Conservation (phyloP, 805 yeast species). For the Zygotorulaspora chibaensis region DNA sequence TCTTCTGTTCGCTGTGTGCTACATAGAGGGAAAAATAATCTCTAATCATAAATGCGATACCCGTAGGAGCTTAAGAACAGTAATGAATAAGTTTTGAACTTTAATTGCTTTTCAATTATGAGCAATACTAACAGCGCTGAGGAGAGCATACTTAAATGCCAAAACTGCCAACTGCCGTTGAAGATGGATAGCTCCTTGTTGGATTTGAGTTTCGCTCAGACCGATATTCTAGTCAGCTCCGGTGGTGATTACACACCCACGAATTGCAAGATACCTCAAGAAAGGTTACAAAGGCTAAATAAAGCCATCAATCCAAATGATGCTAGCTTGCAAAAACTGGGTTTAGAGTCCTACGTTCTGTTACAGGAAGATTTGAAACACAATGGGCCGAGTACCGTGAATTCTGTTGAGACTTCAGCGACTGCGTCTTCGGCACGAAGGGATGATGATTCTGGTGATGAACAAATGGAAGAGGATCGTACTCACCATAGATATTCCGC, state of each 20-base stretch:
- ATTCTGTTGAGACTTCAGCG: conserved; percentile 10
- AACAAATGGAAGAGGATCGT: conserved; percentile 13
- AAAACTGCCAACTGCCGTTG: conserved; percentile 43
- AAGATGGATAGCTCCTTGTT: conserved; percentile 42
- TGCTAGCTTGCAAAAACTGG: conserved; percentile 32
- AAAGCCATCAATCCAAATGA: conserved; percentile 21
- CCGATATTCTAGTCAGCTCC: conserved; percentile 37
- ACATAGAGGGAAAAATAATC: no score
- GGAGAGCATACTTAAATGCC: conserved; percentile 35
- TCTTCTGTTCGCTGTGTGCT: no score
- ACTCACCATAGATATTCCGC: conserved; percentile 4
- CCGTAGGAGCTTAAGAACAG: no score
- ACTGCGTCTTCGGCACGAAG: conserved; percentile 5
- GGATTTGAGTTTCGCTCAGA: conserved; percentile 43
- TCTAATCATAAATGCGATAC: no score
- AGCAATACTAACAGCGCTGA: conserved; percentile 3
- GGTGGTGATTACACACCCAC: conserved; percentile 7
- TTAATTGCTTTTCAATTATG: background rate
- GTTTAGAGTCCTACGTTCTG: conserved; percentile 27
- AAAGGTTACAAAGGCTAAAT: conserved; percentile 19
- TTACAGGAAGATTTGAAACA: conserved; percentile 16
- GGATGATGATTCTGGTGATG: conserved; percentile 22
- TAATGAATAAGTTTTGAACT: no score
- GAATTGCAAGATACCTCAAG: conserved; percentile 21
- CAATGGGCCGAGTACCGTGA: conserved; percentile 4